Conservation (phyloP, 352 stramenopile species). For the Globisporangium cederbergense region DNA sequence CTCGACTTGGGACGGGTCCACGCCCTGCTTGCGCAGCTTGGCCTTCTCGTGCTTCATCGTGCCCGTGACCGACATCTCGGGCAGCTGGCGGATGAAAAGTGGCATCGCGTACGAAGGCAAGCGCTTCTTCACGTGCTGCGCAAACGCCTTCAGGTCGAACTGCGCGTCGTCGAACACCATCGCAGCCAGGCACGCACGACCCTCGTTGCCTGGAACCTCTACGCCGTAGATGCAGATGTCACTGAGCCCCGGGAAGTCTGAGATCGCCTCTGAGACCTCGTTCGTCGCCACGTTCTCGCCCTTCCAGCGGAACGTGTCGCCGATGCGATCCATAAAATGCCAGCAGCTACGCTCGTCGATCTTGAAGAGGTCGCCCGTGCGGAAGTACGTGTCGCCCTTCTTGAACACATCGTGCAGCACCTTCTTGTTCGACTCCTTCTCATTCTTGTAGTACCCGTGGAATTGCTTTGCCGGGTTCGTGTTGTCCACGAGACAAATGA, state of each 20-base stretch:
- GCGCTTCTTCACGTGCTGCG: conserved; percentile 38
- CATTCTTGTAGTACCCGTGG: conserved; percentile 86
- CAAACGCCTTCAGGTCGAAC: conserved; percentile 60
- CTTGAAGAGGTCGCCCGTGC: conserved; percentile 88
- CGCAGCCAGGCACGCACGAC: conserved; percentile 76
- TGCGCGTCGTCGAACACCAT: conserved; percentile 72
- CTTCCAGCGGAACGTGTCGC: conserved; percentile 94
- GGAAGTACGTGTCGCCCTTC: conserved; percentile 87
- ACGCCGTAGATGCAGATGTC: conserved; percentile 82
- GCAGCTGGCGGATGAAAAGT: conserved; percentile 79
- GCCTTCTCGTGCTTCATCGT: conserved; percentile 93
- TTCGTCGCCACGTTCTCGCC: conserved; percentile 92
- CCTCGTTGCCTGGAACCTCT: conserved; percentile 69
- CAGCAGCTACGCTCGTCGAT: conserved; percentile 70
- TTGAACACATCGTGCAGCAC: conserved; percentile 77
- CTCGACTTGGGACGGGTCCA: conserved; percentile 53
- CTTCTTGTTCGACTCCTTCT: conserved; percentile 81
- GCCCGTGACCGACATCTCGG: conserved; percentile 74
- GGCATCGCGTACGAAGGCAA: conserved; percentile 76
- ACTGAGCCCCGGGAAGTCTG: conserved; percentile 68
- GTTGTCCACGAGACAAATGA: conserved; percentile 59
- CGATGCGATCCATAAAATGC: conserved; percentile 90
- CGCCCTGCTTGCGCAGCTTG: conserved; percentile 78
- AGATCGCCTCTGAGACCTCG: conserved; percentile 82
- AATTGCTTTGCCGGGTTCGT: conserved; percentile 67